Conservation (phyloP, 208 protist genomes). For the Tetramitus jugosus region DNA sequence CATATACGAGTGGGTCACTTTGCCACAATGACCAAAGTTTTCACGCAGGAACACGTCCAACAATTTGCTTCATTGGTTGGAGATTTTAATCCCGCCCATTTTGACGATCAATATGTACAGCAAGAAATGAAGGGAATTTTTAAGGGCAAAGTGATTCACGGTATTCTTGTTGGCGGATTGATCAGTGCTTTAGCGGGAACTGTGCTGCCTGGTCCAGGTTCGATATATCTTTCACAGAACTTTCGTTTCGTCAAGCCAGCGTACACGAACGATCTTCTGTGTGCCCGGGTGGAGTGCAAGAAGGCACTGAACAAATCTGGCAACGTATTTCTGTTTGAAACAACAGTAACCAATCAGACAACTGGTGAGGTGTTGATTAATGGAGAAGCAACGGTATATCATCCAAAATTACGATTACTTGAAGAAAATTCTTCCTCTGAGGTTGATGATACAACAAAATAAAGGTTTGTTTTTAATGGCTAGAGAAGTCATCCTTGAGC, state of each 20-base stretch:
- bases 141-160: slow-evolving; percentile 58
- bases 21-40: too few relatives aligned
- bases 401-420: too few relatives aligned
- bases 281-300: slow-evolving; percentile 53
- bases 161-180: slow-evolving; percentile 64
- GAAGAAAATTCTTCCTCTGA: too few relatives aligned
- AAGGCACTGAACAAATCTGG: slow-evolving; percentile 23
- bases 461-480: too few relatives aligned
- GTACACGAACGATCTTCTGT: slow-evolving; percentile 64
- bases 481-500: too few relatives aligned
- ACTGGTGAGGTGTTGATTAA: not conserved
- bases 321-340: not conserved
- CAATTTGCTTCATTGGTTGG: not conserved
- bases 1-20: too few relatives aligned
- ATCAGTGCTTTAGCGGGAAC: slow-evolving; percentile 70
- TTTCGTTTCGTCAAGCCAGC: slow-evolving; percentile 59
- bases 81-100: slow-evolving; percentile 9
- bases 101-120: not conserved
- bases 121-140: slow-evolving; percentile 60
- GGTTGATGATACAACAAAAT: too few relatives aligned
- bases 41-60: not conserved
- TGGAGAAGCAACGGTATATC: not conserved
- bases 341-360: not conserved
- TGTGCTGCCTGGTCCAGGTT: slow-evolving; percentile 62
- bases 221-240: slow-evolving; percentile 70